Evolutionary conservation across 2,329 filamentous ascomycete species (phyloP).

Genomic region (Colletotrichum brevisporum): DNA sequence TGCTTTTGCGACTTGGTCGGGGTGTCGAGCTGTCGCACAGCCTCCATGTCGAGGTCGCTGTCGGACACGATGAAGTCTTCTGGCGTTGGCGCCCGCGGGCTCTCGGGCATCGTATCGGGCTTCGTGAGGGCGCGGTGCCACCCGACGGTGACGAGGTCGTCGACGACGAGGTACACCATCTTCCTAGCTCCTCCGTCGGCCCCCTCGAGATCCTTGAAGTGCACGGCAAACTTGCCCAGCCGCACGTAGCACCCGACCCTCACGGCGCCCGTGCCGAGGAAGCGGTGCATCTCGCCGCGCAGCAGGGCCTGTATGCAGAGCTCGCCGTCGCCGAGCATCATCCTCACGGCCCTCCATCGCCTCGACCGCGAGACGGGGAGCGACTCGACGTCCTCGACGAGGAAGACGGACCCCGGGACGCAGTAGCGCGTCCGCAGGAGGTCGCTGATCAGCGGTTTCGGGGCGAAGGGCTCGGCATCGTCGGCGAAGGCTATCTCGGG

Average conservation of each 20-base stretch:
- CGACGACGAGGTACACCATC: slow-evolving; percentile 62
- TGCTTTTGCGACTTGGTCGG: slow-evolving; percentile 11
- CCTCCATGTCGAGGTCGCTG: slow-evolving; percentile 38
- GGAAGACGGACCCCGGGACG: slow-evolving; percentile 62
- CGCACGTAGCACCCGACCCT: slow-evolving; percentile 64
- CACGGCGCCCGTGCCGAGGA: slow-evolving; percentile 62
- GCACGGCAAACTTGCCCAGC: slow-evolving; percentile 54
- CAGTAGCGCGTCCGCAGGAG: slow-evolving; percentile 65
- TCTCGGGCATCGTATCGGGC: neutral
- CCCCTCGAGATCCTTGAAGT: slow-evolving; percentile 11
- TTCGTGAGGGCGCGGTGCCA: slow-evolving; percentile 53
- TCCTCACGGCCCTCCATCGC: slow-evolving; percentile 60
- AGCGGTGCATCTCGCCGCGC: slow-evolving; percentile 59
- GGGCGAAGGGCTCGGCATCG: slow-evolving; percentile 44
- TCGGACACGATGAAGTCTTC: slow-evolving; percentile 24
- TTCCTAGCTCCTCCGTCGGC: slow-evolving; percentile 30
- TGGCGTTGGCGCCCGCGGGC: neutral
- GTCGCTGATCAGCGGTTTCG: slow-evolving; percentile 60
- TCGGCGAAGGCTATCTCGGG: slow-evolving; percentile 43
- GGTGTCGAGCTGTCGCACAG: slow-evolving; percentile 6
- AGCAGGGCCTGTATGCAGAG: slow-evolving; percentile 69
- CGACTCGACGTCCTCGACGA: slow-evolving; percentile 62
- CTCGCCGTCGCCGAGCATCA: slow-evolving; percentile 67
- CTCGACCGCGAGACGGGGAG: slow-evolving; percentile 51
- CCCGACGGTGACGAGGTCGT: slow-evolving; percentile 61